A percentile compares a stretch with the other conserved stretches of the same genome.
phyloP scores from a whole-genome alignment of 2,329 filamentous ascomycete species.

The Colletotrichum sp. region DNA sequence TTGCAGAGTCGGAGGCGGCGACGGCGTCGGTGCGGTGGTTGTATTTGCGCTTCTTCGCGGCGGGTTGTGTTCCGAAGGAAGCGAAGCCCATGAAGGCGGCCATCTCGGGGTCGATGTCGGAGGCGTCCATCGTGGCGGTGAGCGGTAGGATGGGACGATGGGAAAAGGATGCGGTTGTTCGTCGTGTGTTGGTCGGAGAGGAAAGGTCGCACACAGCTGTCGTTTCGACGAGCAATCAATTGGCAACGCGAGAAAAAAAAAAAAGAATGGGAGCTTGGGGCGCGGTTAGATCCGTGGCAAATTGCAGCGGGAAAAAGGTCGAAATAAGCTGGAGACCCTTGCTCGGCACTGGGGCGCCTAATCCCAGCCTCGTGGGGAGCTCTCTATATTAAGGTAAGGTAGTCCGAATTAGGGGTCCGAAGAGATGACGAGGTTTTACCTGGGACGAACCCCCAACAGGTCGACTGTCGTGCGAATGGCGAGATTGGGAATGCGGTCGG shows the following conservation, averaged over 20 bases:
- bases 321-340: constrained; percentile 12
- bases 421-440: background rate
- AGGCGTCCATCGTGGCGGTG: constrained; percentile 16
- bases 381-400: background rate
- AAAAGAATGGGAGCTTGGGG: background rate
- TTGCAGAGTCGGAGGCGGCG: constrained; percentile 37
- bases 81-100: constrained; percentile 76
- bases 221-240: background rate
- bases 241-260: background rate
- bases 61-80: constrained; percentile 66
- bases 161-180: background rate
- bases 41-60: constrained; percentile 69
- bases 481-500: background rate
- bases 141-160: background rate
- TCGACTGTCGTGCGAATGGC: background rate
- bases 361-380: constrained; percentile 7
- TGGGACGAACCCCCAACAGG: background rate
- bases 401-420: background rate
- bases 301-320: background rate
- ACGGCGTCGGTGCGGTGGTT: constrained; percentile 60
- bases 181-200: background rate
- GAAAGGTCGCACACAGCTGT: background rate
- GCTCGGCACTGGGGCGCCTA: constrained; percentile 5
- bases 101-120: constrained; percentile 46
- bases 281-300: background rate